Conservation (phyloP, 306 rosid genomes). For the Dalbergia oliveri region DNA sequence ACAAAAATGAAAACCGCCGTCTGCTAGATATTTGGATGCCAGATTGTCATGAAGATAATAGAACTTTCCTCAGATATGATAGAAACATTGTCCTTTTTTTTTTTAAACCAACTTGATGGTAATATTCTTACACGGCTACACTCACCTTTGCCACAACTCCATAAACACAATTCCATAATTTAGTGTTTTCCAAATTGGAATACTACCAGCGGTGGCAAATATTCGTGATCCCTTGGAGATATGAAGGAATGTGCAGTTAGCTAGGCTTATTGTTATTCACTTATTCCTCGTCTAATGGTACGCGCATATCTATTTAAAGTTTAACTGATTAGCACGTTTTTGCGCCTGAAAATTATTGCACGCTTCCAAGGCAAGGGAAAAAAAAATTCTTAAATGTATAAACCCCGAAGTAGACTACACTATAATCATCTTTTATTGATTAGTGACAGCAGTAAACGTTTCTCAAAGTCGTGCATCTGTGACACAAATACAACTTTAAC, state of each 20-base stretch:
- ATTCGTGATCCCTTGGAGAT: neutral
- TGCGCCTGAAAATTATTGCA: no score
- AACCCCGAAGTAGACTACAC: no score
- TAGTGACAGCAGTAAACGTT: neutral
- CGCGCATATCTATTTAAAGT: neutral
- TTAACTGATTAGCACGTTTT: no score
- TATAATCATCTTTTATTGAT: neutral
- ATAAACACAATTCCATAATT: conserved; percentile 1
- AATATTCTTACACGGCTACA: conserved; percentile 37
- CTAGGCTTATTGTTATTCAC: neutral
- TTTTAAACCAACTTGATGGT: conserved; percentile 4
- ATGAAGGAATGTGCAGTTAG: neutral
- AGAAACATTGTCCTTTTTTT: neutral
- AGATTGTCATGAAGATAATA: neutral
- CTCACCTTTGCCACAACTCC: neutral
- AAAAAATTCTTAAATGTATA: no score
- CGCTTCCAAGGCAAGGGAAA: no score
- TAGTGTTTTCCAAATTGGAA: neutral
- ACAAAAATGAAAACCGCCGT: neutral
- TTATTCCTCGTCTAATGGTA: neutral
- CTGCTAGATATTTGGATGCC: neutral
- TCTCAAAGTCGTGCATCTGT: neutral
- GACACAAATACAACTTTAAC: conserved; percentile 12
- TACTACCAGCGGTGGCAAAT: neutral
- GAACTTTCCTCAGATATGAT: conserved; percentile 9